These are phyloP conservation scores for Monosiga brevicollis DNA, from an alignment of 78 protist genomes.

Conservation along the genomic window DNA sequence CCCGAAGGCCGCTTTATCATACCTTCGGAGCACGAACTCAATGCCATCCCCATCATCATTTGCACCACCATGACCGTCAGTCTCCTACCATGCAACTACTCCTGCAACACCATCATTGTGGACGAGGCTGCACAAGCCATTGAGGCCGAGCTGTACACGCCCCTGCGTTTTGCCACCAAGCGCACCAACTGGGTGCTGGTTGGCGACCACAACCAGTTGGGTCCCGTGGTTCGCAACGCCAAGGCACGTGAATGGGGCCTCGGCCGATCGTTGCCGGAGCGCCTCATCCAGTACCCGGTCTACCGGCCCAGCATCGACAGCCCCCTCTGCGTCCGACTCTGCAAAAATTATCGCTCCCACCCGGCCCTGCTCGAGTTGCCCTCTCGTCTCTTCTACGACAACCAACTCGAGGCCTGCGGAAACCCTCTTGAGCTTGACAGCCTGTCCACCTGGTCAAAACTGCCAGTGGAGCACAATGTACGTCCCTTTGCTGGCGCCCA, in stretches of 20 bases:
- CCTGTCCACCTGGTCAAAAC: no score
- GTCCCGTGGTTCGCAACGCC: background rate
- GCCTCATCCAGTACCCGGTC: background rate
- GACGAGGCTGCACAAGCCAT: slow-evolving; percentile 14
- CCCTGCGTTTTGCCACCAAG: background rate
- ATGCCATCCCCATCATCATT: no score
- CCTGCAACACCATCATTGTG: background rate
- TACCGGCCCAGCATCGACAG: background rate
- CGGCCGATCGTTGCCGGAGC: background rate
- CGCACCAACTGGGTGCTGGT: background rate
- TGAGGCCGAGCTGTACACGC: slow-evolving; percentile 5
- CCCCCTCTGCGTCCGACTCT: no score
- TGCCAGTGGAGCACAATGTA: no score
- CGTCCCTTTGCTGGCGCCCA: no score
- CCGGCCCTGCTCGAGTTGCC: background rate
- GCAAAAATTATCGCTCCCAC: slow-evolving; percentile 12
- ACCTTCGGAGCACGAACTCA: no score
- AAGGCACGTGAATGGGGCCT: background rate
- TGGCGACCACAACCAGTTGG: slow-evolving; percentile 21
- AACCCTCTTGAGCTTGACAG: no score
- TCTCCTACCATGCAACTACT: background rate
- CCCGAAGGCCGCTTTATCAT: no score
- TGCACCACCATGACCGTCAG: background rate
- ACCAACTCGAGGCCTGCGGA: background rate
- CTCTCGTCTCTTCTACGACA: background rate